phyloP scores from a whole-genome alignment of 371 early-diverging fungal genomes.

The Apophysomyces sp. region DNA sequence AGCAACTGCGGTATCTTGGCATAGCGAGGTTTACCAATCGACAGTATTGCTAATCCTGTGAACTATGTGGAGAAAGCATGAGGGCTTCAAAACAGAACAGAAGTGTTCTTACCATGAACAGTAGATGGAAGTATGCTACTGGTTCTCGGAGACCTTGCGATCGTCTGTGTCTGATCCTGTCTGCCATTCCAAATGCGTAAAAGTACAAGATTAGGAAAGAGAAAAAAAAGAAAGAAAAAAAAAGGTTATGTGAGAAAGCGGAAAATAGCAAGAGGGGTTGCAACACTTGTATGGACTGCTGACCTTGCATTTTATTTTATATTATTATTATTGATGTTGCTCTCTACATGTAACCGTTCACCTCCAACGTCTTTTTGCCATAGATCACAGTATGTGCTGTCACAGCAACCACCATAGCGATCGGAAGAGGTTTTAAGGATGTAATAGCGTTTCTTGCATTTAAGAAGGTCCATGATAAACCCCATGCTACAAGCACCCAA shows the following conservation, averaged over 20 bases:
- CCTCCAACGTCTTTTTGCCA: slow-evolving; percentile 44
- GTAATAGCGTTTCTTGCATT: slow-evolving; percentile 32
- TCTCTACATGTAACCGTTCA: slow-evolving; percentile 41
- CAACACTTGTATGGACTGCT: background rate
- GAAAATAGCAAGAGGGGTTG: background rate
- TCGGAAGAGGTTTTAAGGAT: slow-evolving; percentile 36
- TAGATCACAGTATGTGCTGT: slow-evolving; percentile 36
- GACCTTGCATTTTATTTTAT: background rate
- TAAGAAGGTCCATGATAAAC: slow-evolving; percentile 47
- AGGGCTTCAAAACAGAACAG: background rate
- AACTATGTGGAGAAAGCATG: slow-evolving; percentile 8
- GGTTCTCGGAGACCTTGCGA: slow-evolving; percentile 31
- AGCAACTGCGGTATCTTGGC: slow-evolving; percentile 7
- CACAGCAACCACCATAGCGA: slow-evolving; percentile 30
- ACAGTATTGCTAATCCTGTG: slow-evolving; percentile 18
- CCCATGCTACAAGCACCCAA: slow-evolving; percentile 55
- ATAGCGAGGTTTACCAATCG: slow-evolving; percentile 22
- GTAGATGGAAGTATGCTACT: slow-evolving; percentile 25
- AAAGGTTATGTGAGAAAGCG: background rate
- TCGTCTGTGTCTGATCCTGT: slow-evolving; percentile 22
- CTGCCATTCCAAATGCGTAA: slow-evolving; percentile 18
- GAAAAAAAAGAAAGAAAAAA: slow-evolving; percentile 8
- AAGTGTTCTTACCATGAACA: slow-evolving; percentile 22
- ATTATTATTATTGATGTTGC: background rate
- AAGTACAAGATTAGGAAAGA: slow-evolving; percentile 8